Conservation (phyloP, 2,329 filamentous ascomycete genomes). For the Colletotrichum phormii region DNA sequence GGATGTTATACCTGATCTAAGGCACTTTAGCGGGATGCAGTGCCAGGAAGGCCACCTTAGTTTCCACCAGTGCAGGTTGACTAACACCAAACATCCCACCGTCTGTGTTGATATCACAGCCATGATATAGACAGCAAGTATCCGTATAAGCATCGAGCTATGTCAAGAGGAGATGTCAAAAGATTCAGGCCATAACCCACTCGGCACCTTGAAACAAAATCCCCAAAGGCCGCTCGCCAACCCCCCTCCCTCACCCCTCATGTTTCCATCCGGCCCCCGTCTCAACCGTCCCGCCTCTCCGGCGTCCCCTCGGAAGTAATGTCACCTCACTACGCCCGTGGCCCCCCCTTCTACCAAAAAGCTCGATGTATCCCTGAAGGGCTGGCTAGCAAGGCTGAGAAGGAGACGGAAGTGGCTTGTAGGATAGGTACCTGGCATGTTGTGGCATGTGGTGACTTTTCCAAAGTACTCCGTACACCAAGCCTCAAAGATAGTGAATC, state of each 20-base stretch:
- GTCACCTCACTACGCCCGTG: neutral
- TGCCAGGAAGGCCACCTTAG: neutral
- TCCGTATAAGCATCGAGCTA: neutral
- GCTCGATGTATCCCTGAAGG: neutral
- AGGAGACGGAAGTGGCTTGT: neutral
- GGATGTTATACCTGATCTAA: conserved; percentile 13
- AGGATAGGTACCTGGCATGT: neutral
- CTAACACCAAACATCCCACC: neutral
- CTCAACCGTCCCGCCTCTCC: neutral
- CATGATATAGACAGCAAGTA: neutral
- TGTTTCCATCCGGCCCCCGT: neutral
- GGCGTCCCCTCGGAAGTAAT: conserved; percentile 11
- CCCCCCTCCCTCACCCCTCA: neutral
- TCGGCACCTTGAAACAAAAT: neutral
- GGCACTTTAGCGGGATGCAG: neutral
- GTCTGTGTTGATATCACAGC: neutral
- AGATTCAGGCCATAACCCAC: neutral
- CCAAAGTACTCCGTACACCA: neutral
- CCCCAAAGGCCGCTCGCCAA: neutral
- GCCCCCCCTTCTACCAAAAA: neutral
- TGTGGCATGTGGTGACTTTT: neutral
- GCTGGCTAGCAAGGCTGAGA: neutral
- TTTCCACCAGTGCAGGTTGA: neutral
- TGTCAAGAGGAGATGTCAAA: neutral
- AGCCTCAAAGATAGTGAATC: neutral